Conservation (phyloP, 768 basidiomycete genomes). For the Trametes sanguinea region DNA sequence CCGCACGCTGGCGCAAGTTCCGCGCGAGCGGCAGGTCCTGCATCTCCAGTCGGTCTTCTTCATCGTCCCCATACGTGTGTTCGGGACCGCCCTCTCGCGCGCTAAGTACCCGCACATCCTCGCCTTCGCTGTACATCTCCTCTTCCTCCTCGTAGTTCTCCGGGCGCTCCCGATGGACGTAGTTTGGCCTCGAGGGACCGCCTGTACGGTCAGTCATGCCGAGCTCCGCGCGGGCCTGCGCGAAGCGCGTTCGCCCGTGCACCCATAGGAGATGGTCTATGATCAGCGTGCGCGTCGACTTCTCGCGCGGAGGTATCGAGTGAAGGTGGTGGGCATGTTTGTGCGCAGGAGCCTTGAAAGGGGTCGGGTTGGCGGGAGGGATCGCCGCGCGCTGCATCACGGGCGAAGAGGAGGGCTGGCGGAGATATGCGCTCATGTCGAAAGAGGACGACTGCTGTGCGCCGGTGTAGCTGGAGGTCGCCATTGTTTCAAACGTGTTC, state of each 20-base stretch:
- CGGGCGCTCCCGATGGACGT: conserved; percentile 64
- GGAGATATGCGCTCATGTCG: conserved; percentile 23
- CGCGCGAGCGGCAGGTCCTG: conserved; percentile 69
- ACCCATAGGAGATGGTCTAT: conserved; percentile 89
- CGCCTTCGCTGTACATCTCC: conserved; percentile 64
- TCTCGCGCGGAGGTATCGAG: conserved; percentile 83
- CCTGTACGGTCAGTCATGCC: conserved; percentile 84
- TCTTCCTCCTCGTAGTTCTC: conserved; percentile 81
- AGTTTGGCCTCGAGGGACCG: conserved; percentile 60
- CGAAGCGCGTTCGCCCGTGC: conserved; percentile 77
- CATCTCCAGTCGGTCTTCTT: conserved; percentile 53
- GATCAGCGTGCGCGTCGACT: conserved; percentile 85
- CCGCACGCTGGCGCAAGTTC: conserved; percentile 67
- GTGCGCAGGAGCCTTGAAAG: conserved; percentile 76
- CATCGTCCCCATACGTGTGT: conserved; percentile 53
- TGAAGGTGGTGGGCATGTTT: conserved; percentile 88
- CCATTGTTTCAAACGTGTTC: conserved; percentile 5
- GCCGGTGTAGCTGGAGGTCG: conserved; percentile 11
- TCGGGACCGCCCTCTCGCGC: conserved; percentile 56
- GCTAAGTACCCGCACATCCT: conserved; percentile 45
- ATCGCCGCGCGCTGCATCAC: conserved; percentile 25
- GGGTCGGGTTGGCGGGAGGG: conserved; percentile 23
- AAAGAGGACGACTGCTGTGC: conserved; percentile 17
- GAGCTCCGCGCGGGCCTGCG: conserved; percentile 82
- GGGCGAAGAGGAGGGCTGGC: conserved; percentile 27